Percentiles rank a stretch among this genome's conserved stretches.
phyloP scores from a whole-genome alignment of 2,329 filamentous ascomycete species.

The Fusarium humuli region DNA sequence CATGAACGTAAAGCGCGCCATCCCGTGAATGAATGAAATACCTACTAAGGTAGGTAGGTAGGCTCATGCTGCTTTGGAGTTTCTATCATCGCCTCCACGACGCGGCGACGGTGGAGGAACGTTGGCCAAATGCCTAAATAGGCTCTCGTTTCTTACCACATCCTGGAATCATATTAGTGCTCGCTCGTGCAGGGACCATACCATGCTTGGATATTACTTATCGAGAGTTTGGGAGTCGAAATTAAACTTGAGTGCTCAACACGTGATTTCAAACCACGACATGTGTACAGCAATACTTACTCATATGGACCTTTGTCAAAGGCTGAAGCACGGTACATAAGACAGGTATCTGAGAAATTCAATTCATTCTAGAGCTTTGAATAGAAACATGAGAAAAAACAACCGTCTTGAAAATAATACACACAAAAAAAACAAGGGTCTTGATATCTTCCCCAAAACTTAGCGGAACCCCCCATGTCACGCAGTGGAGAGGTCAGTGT shows the following conservation, averaged over 20 bases:
- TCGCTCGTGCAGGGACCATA: constrained; percentile 23
- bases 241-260: neutral
- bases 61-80: constrained; percentile 29
- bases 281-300: neutral
- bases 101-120: constrained; percentile 6
- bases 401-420: neutral
- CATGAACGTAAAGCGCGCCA: neutral
- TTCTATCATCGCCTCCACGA: constrained; percentile 8
- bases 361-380: neutral
- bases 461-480: constrained; percentile 37
- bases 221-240: constrained; percentile 26
- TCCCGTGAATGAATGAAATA: neutral
- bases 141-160: constrained; percentile 36
- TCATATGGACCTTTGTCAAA: neutral
- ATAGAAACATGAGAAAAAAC: neutral
- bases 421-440: constrained; percentile 41
- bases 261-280: constrained; percentile 1
- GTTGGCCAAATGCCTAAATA: constrained; percentile 19
- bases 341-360: neutral
- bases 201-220: constrained; percentile 1
- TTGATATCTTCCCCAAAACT: constrained; percentile 38
- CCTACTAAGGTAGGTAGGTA: neutral
- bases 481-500: constrained; percentile 41
- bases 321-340: neutral
- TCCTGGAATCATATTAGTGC: constrained; percentile 33